Percentiles rank a stretch among this genome's conserved stretches.
Evolutionary conservation across 2,329 filamentous ascomycete species (phyloP).

Genomic region (Chrysoporthe cubensis): DNA sequence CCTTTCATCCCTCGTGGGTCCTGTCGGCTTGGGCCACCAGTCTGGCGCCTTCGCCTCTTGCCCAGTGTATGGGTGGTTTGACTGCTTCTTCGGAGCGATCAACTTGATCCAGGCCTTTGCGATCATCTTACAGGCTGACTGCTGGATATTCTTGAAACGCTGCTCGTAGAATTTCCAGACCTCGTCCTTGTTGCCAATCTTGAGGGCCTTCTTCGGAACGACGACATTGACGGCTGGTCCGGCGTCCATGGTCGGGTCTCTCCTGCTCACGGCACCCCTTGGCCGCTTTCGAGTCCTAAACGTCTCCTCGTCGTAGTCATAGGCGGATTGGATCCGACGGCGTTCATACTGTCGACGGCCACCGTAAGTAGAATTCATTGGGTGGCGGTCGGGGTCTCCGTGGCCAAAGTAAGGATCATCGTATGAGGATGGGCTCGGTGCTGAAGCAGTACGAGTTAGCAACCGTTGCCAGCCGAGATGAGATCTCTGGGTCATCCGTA

Average conservation of each 20-base stretch:
- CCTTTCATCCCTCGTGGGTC: constrained; percentile 52
- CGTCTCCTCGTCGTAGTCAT: constrained; percentile 37
- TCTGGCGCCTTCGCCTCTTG: constrained; percentile 64
- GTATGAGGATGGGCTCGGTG: constrained; percentile 28
- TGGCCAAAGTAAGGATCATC: constrained; percentile 32
- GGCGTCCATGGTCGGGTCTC: constrained; percentile 42
- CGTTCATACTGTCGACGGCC: constrained; percentile 36
- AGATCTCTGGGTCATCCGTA: constrained; percentile 30
- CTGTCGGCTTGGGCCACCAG: constrained; percentile 68
- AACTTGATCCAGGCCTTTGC: constrained; percentile 77
- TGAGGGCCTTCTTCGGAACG: constrained; percentile 48
- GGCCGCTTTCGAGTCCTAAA: constrained; percentile 44
- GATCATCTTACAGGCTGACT: constrained; percentile 72
- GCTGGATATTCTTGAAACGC: constrained; percentile 69
- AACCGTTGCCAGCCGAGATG: neutral
- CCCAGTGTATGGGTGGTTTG: constrained; percentile 72
- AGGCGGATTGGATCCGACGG: constrained; percentile 31
- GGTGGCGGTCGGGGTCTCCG: constrained; percentile 30
- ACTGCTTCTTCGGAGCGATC: constrained; percentile 78
- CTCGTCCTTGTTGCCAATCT: constrained; percentile 56
- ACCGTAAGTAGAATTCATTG: constrained; percentile 31
- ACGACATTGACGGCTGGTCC: constrained; percentile 44
- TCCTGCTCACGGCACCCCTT: constrained; percentile 38
- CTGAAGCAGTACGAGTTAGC: constrained; percentile 5
- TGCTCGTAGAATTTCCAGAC: constrained; percentile 64